Evolutionary conservation across 345 rosid genomes (phyloP).

Genomic region (Kandelia obovata): DNA sequence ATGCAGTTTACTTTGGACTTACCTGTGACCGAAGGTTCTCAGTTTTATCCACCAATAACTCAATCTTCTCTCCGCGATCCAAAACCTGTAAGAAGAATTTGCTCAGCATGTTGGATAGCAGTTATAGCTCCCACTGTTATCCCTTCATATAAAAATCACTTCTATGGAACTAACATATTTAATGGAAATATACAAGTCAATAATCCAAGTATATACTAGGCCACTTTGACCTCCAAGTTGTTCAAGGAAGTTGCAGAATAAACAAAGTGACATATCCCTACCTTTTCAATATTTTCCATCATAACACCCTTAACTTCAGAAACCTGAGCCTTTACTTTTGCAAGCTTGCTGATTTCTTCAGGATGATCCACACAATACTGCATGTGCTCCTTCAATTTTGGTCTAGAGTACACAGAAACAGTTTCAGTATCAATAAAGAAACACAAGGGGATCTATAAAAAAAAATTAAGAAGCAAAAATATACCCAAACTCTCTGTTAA

Average conservation of each 20-base stretch:
- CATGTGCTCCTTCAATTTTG: slow-evolving; percentile 94
- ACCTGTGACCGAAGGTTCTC: slow-evolving; percentile 98
- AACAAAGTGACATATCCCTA: slow-evolving; percentile 13
- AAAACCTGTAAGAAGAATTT: slow-evolving; percentile 54
- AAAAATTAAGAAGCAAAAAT: background rate
- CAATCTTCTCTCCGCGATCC: slow-evolving; percentile 99
- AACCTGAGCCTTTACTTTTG: slow-evolving; percentile 98
- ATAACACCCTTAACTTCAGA: slow-evolving; percentile 98
- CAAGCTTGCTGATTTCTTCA: slow-evolving; percentile 94
- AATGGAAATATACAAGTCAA: background rate
- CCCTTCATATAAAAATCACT: too few species aligned
- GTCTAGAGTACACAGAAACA: slow-evolving; percentile 30
- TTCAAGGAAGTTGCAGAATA: background rate
- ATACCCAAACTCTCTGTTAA: slow-evolving; percentile 81
- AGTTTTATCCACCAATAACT: slow-evolving; percentile 94
- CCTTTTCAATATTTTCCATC: slow-evolving; percentile 99
- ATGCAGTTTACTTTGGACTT: background rate
- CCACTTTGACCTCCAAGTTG: slow-evolving; percentile 6
- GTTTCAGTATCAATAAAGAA: background rate
- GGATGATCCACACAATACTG: slow-evolving; percentile 93
- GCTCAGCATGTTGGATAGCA: background rate
- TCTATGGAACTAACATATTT: background rate
- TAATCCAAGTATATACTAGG: background rate
- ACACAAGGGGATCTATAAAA: background rate
- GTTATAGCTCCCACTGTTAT: background rate